phyloP scores from a whole-genome alignment of 768 basidiomycete genomes.

The Hericium rajendrae region DNA sequence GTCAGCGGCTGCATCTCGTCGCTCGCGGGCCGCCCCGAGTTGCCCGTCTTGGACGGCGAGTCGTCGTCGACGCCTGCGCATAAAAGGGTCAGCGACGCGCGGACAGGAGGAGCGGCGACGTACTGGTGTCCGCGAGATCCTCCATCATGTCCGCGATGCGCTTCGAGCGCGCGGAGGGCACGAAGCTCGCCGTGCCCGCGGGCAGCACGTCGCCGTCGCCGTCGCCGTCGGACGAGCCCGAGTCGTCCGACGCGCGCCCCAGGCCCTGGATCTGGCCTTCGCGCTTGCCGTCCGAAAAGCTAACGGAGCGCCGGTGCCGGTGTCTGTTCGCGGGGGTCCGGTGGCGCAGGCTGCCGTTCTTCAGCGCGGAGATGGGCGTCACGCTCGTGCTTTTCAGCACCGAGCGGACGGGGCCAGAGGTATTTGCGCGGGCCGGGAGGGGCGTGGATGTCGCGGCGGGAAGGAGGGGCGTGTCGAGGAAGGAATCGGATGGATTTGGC shows the following conservation, averaged over 20 bases:
- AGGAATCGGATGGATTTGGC: neutral
- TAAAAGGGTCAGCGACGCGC: neutral
- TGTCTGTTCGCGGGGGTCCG: conserved; percentile 44
- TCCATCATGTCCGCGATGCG: conserved; percentile 77
- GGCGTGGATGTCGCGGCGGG: conserved; percentile 7
- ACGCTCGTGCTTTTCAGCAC: conserved; percentile 33
- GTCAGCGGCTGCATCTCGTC: conserved; percentile 41
- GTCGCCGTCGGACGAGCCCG: conserved; percentile 8
- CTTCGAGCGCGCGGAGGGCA: conserved; percentile 63
- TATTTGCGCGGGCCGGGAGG: conserved; percentile 3
- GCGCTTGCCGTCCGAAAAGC: conserved; percentile 90
- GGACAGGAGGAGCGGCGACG: conserved; percentile 17
- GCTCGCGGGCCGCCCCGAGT: conserved; percentile 26
- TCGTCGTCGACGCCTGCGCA: conserved; percentile 28
- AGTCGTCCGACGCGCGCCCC: conserved; percentile 27
- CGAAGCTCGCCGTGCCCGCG: conserved; percentile 20
- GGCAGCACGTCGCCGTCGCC: conserved; percentile 11
- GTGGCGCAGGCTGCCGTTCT: conserved; percentile 38
- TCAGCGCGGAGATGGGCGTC: conserved; percentile 52
- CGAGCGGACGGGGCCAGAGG: conserved; percentile 25
- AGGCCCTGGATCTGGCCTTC: conserved; percentile 81
- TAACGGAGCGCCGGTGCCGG: conserved; percentile 74
- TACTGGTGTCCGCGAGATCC: conserved; percentile 61
- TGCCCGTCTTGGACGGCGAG: conserved; percentile 48
- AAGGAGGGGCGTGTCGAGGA: neutral